Conservation (phyloP, 371 early-diverging fungal genomes). For the Sporodiniella umbellata region DNA sequence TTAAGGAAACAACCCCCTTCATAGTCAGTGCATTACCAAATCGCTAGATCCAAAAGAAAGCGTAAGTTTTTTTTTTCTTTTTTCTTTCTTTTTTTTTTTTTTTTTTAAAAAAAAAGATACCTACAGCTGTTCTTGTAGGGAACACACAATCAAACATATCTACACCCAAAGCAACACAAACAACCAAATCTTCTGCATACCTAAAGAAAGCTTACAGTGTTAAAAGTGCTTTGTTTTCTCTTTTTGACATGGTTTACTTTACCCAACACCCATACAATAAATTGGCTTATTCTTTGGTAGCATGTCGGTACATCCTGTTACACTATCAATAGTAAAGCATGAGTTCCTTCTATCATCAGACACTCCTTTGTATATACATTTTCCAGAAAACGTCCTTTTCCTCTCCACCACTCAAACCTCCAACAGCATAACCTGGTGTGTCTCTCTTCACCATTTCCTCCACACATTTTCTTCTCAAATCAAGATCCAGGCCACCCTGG, state of each 20-base stretch:
- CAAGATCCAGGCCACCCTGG: slow-evolving; percentile 87
- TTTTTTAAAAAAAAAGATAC: slow-evolving; percentile 4
- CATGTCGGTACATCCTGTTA: slow-evolving; percentile 79
- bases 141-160: slow-evolving; percentile 99
- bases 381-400: slow-evolving; percentile 92
- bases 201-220: slow-evolving; percentile 45
- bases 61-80: no score
- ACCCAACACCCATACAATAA: slow-evolving; percentile 98
- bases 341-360: neutral
- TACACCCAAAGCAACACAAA: slow-evolving; percentile 91
- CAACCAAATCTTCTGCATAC: slow-evolving; percentile 92
- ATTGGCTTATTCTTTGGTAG: slow-evolving; percentile 86
- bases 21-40: slow-evolving; percentile 91
- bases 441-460: slow-evolving; percentile 88
- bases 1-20: slow-evolving; percentile 72
- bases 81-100: no score
- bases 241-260: slow-evolving; percentile 14
- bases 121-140: slow-evolving; percentile 92
- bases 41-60: slow-evolving; percentile 45
- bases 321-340: slow-evolving; percentile 38
- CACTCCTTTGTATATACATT: slow-evolving; percentile 41
- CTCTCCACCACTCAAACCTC: slow-evolving; percentile 95
- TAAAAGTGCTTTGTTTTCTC: neutral
- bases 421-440: slow-evolving; percentile 93
- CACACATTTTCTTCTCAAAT: slow-evolving; percentile 75